A percentile compares a stretch with the other conserved stretches of the same genome.
phyloP scores from a whole-genome alignment of 108 stramenopile genomes.

The Discostella stelligeroides region DNA sequence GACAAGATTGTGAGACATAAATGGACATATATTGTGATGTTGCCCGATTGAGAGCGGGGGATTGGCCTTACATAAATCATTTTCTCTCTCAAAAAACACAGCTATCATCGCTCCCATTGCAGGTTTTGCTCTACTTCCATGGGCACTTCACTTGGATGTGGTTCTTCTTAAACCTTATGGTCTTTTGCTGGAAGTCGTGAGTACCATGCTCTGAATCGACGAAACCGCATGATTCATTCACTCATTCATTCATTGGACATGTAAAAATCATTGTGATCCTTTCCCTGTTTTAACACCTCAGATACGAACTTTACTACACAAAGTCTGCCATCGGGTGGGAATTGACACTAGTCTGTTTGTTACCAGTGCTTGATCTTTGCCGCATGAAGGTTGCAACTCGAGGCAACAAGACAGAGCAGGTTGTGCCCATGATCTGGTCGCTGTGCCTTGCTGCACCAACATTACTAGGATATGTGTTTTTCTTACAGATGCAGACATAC shows the following conservation, averaged over 20 bases:
- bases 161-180: constrained; percentile 48
- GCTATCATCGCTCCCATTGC: constrained; percentile 61
- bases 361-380: constrained; percentile 50
- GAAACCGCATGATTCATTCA: not conserved
- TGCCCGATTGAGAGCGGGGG: not conserved
- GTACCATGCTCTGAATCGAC: constrained; percentile 1
- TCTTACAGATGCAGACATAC: constrained; percentile 63
- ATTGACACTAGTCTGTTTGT: constrained; percentile 48
- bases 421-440: constrained; percentile 57
- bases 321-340: constrained; percentile 51
- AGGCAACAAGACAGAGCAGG: constrained; percentile 75
- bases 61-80: not conserved
- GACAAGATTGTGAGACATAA: constrained; percentile 22
- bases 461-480: constrained; percentile 56
- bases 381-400: constrained; percentile 58
- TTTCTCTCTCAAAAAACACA: not conserved
- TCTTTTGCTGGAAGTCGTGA: constrained; percentile 62
- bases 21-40: not conserved
- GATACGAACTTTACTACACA: constrained; percentile 39
- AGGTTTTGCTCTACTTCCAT: constrained; percentile 68
- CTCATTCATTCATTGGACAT: not conserved
- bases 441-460: constrained; percentile 55
- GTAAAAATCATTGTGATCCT: not conserved
- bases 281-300: constrained; percentile 6
- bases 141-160: constrained; percentile 53